Evolutionary conservation across 2,329 filamentous ascomycete species (phyloP).

Genomic region (Curvularia spicifera): DNA sequence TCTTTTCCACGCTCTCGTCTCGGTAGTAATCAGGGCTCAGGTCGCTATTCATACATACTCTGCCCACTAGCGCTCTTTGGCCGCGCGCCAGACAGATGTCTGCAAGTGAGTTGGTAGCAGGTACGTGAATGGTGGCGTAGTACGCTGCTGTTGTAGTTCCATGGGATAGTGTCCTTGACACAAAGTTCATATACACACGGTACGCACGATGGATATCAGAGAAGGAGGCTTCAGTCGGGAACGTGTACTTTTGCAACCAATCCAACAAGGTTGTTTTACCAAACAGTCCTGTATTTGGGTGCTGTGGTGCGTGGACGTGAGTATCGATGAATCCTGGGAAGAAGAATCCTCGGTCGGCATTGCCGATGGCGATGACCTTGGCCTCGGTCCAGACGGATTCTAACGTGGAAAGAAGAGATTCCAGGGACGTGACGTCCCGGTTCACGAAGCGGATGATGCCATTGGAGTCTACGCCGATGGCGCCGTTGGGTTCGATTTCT

Average conservation of each 20-base stretch:
- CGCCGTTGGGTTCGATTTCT: conserved; percentile 57
- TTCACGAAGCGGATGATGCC: conserved; percentile 60
- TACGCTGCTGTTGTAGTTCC: conserved; percentile 96
- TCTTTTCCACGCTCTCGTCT: conserved; percentile 69
- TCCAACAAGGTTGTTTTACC: conserved; percentile 90
- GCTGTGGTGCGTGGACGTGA: conserved; percentile 93
- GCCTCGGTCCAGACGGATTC: conserved; percentile 49
- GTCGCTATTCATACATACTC: conserved; percentile 89
- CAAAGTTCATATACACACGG: conserved; percentile 76
- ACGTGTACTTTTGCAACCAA: conserved; percentile 95
- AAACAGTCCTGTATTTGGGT: conserved; percentile 92
- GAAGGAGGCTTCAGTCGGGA: conserved; percentile 85
- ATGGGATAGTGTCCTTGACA: conserved; percentile 81
- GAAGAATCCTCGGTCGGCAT: conserved; percentile 72
- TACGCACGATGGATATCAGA: conserved; percentile 65
- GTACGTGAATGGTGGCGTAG: conserved; percentile 87
- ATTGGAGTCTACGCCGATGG: conserved; percentile 59
- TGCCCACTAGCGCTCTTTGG: conserved; percentile 87
- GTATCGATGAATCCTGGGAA: conserved; percentile 91
- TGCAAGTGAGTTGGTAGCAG: conserved; percentile 88
- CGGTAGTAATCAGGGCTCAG: conserved; percentile 78
- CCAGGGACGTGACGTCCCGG: conserved; percentile 37
- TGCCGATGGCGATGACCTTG: conserved; percentile 47
- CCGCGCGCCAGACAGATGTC: conserved; percentile 79
- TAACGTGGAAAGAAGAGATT: conserved; percentile 19